These are phyloP conservation scores for Globisporangium irregulare DNA, from an alignment of 352 stramenopile species.

Conservation along the genomic window DNA sequence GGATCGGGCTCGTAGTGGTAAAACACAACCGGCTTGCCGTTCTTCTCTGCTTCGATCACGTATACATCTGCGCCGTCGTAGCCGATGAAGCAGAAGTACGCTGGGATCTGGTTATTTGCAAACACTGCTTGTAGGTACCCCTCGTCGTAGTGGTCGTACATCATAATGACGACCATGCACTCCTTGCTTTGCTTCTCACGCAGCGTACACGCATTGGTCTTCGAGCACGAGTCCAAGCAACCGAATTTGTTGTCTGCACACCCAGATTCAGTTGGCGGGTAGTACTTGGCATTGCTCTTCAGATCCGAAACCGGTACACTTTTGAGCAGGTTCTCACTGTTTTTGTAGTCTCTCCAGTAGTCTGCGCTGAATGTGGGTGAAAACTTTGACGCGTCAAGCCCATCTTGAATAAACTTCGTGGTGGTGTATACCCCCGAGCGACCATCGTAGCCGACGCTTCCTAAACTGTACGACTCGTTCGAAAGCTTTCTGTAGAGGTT, in stretches of 20 bases:
- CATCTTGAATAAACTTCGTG: slow-evolving; percentile 30
- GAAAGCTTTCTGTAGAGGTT: slow-evolving; percentile 7
- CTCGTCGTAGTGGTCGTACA: slow-evolving; percentile 28
- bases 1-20: slow-evolving; percentile 52
- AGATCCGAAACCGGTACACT: slow-evolving; percentile 23
- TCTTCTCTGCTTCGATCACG: slow-evolving; percentile 27
- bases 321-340: slow-evolving; percentile 10
- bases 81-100: slow-evolving; percentile 44
- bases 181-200: slow-evolving; percentile 26
- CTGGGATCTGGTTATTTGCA: slow-evolving; percentile 37
- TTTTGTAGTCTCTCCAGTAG: slow-evolving; percentile 48
- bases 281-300: slow-evolving; percentile 22
- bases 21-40: slow-evolving; percentile 33
- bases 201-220: slow-evolving; percentile 35
- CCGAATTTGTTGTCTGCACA: slow-evolving; percentile 32
- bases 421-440: slow-evolving; percentile 41
- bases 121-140: slow-evolving; percentile 41
- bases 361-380: slow-evolving; percentile 31
- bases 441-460: slow-evolving; percentile 39
- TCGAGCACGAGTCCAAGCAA: slow-evolving; percentile 42
- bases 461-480: slow-evolving; percentile 36
- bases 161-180: slow-evolving; percentile 47
- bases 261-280: slow-evolving; percentile 21
- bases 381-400: slow-evolving; percentile 16
- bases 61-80: slow-evolving; percentile 22